Base-by-base conservation (phyloP, 2,329 filamentous ascomycete genomes). In the Pyrenophora tritici-repentis region DNA sequence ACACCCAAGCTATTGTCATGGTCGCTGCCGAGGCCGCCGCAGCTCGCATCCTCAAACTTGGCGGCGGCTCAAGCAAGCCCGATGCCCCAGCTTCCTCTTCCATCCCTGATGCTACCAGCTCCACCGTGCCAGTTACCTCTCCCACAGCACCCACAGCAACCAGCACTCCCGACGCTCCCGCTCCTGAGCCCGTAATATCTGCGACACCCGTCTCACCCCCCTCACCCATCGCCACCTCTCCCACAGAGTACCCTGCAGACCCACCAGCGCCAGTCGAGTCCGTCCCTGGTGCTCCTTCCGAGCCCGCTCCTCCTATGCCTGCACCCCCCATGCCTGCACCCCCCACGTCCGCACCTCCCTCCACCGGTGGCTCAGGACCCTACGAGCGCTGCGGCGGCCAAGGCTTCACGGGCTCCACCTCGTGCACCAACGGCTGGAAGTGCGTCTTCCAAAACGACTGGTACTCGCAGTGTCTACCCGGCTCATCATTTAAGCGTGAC, bases 1-100 rank as follows among this genome's bases (percentile, higher is more conserved):
- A 90, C 72, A 87, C 87, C 1, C 82, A 83, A 40, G 81, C 84
- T 1, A 81, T 84, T 33, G 83, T 88, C 59, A 84, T 88, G 67
- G 78, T 85, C 31, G 84, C 81, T 14, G 82, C 85, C 14, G 86
- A 89, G 75, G 79, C 80, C 35, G 85, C 85, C 7, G 79, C 79
- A 4, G 76, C 77, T 58, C 79, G 73, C 59, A 82, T 82, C 53
- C 61, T 83, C 14, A 77, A 76, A 14, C 60, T 80, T 16, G 55
- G 55, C n/a, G 45, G 52, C 8, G 45, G 41, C 24, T 44, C 47
- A 3, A 40, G 78, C 16, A 58, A 55, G 13, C 42, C 42, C 2
- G 22, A 20, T 26, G 37, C 22, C 6, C 45, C 59, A 3, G 38
- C 38, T 36, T 34, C 45, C 1, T 32, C 50, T 14, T 2, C 22